Evolutionary conservation across 2,329 filamentous ascomycete species (phyloP).

Genomic region (Penicillium sclerotiorum): DNA sequence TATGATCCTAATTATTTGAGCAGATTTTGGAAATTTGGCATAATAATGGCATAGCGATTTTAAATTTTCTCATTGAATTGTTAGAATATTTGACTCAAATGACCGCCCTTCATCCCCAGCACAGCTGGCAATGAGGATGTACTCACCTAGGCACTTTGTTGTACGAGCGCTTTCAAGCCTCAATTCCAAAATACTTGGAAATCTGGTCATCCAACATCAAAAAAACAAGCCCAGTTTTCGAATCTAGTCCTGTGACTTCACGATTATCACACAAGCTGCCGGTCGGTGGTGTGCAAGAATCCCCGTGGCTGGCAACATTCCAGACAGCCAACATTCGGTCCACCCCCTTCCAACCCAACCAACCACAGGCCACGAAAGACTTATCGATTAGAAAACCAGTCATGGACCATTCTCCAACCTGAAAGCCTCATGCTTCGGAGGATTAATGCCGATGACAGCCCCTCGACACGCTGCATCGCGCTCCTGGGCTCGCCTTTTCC

Average conservation of each 20-base stretch:
- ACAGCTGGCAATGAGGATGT: too few relatives aligned
- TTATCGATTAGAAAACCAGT: too few relatives aligned
- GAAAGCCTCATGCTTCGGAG: not conserved
- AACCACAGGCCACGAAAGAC: not conserved
- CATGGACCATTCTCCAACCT: not conserved
- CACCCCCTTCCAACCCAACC: conserved; percentile 3
- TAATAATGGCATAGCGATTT: too few relatives aligned
- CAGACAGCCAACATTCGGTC: not conserved
- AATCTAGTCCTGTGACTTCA: not conserved
- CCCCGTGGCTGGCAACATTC: conserved; percentile 23
- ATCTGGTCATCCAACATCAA: too few relatives aligned
- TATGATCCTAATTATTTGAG: too few relatives aligned
- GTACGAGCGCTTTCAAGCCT: too few relatives aligned
- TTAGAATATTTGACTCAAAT: too few relatives aligned
- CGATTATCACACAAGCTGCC: not conserved
- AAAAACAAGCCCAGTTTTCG: not conserved
- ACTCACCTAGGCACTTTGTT: too few relatives aligned
- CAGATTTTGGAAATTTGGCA: too few relatives aligned
- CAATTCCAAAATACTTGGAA: too few relatives aligned
- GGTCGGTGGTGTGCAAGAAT: conserved; percentile 5
- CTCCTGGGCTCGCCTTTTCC: not conserved
- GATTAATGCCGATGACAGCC: conserved; percentile 1
- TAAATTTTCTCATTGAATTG: too few relatives aligned
- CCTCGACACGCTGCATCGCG: not conserved
- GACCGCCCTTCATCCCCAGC: too few relatives aligned